phyloP scores from a whole-genome alignment of 2,329 filamentous ascomycete species.

The Ramularia endophylla region DNA sequence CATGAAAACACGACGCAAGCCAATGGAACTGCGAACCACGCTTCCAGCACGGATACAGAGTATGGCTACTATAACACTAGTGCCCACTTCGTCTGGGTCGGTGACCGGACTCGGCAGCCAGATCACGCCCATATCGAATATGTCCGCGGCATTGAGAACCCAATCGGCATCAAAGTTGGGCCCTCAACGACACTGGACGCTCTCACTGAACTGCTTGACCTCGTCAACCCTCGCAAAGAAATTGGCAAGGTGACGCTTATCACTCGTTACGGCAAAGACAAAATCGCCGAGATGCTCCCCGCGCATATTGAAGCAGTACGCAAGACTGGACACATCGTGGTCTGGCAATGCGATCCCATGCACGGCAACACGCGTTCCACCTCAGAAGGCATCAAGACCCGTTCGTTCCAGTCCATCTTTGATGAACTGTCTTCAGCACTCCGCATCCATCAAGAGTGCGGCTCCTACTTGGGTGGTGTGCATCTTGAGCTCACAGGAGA shows the following conservation, averaged over 20 bases:
- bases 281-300: constrained; percentile 70
- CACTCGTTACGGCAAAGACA: constrained; percentile 81
- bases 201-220: constrained; percentile 71
- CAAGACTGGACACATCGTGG: constrained; percentile 66
- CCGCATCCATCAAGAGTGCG: constrained; percentile 73
- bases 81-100: constrained; percentile 97
- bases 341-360: constrained; percentile 99
- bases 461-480: constrained; percentile 85
- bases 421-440: constrained; percentile 79
- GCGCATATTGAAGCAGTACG: constrained; percentile 85
- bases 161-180: constrained; percentile 93
- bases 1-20: constrained; percentile 2
- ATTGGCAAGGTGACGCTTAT: constrained; percentile 93
- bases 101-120: constrained; percentile 89
- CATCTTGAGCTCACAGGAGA: constrained; percentile 95
- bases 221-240: constrained; percentile 76
- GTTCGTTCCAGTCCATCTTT: constrained; percentile 85
- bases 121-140: constrained; percentile 95
- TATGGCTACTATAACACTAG: constrained; percentile 88
- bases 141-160: constrained; percentile 93
- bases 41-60: constrained; percentile 17
- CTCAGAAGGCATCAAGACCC: constrained; percentile 77
- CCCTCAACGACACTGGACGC: constrained; percentile 74
- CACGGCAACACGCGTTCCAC: constrained; percentile 72
- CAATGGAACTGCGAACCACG: not conserved